A percentile compares a stretch with the other conserved stretches of the same genome.
Evolutionary conservation across 495 filamentous ascomycete species (phyloP).

Genomic region (Astrothelium subdiscretum): DNA sequence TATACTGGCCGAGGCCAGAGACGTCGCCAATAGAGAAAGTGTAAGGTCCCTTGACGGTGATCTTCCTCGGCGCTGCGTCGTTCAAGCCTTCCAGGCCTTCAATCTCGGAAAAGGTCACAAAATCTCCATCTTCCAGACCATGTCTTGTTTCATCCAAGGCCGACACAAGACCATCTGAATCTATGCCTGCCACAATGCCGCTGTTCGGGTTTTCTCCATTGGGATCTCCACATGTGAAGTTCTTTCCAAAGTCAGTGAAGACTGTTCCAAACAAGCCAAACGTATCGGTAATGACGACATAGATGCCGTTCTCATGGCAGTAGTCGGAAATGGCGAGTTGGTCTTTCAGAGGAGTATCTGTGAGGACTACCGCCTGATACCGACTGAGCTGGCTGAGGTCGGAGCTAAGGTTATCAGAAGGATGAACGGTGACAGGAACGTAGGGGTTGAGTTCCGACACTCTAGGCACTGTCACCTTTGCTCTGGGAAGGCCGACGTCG

Average conservation of each 20-base stretch:
- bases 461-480: slow-evolving; percentile 71
- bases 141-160: slow-evolving; percentile 93
- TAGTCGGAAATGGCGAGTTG: slow-evolving; percentile 80
- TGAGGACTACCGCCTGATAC: slow-evolving; percentile 88
- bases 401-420: slow-evolving; percentile 48
- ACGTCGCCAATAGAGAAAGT: slow-evolving; percentile 96
- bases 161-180: slow-evolving; percentile 80
- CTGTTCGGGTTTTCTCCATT: slow-evolving; percentile 80
- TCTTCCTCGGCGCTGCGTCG: slow-evolving; percentile 65
- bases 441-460: slow-evolving; percentile 95
- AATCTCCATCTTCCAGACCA: slow-evolving; percentile 92
- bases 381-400: slow-evolving; percentile 68
- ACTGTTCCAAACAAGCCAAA: slow-evolving; percentile 91
- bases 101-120: slow-evolving; percentile 86
- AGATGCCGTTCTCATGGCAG: slow-evolving; percentile 86
- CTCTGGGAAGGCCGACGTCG: slow-evolving; percentile 88
- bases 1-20: slow-evolving; percentile 70
- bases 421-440: slow-evolving; percentile 71
- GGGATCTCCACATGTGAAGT: slow-evolving; percentile 79
- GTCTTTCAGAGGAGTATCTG: slow-evolving; percentile 63
- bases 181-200: slow-evolving; percentile 85
- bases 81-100: slow-evolving; percentile 90
- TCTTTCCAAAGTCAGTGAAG: slow-evolving; percentile 94
- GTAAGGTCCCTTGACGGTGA: slow-evolving; percentile 91
- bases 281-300: slow-evolving; percentile 73